Base-by-base conservation (phyloP, 1,284 basidiomycete species). In the Dichomitus squalens region DNA sequence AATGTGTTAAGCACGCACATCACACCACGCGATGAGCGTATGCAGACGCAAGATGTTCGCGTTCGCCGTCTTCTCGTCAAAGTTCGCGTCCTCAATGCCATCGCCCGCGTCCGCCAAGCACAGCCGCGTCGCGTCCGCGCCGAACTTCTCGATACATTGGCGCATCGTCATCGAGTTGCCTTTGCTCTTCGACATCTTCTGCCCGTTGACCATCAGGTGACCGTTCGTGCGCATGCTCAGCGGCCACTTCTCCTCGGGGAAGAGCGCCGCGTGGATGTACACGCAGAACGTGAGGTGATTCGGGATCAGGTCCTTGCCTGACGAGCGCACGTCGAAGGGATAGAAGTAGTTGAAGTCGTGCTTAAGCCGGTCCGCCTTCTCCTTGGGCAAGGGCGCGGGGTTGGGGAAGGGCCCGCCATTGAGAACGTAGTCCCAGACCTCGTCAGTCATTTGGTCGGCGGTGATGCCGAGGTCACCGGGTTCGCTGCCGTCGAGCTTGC, bases 171-270 rank as follows among this genome's bases (percentile, higher is more conserved):
- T 75, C 40, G 86, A 90, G 72, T 95, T 95, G 14, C 94, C 97
- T 44, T 93, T 97, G 74, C 92, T 93, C 85, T 99, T 98, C 57
- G 87, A 90, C 97, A 99, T 99, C 82, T 99, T 99, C 80, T 96
- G 92, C 35, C 96, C 96, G 75, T 99, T 99, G 72, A 99, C 76
- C 92, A 96, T 92, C 77, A 99, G 76, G 72, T 99, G 97, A 0
- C 97, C 97, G 72, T 99, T 99, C 56, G 92, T 90, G 29, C 97
- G 89, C 81, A 99, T 94, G 64, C 92, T 88, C 63, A 84, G 70
- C 1, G 97, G 97, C 93, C 93, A 96, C 75, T 96, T 94, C 69
- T 95, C 84, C 73, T 95, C 93, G 43, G 92, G 86, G 86, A 99
- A 98, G 49, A 99, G 76, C 3, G 97, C 96, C 25, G 92, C 87